These are phyloP conservation scores for Rhodomyrtus psidioides DNA, from an alignment of 441 rosid genomes.

Conservation along the genomic window DNA sequence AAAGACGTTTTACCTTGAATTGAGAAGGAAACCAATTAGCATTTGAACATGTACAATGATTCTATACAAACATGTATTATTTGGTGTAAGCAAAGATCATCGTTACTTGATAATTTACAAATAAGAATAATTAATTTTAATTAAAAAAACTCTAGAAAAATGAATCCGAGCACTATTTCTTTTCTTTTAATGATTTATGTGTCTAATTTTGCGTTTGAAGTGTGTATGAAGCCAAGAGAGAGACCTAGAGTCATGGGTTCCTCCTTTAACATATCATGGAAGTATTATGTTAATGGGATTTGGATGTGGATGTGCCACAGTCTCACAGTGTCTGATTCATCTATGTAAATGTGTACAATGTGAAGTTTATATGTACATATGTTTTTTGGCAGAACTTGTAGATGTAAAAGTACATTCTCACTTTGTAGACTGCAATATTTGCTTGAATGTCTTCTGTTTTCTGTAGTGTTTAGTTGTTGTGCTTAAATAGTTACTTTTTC, in stretches of 20 bases:
- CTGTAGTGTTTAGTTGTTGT: not conserved
- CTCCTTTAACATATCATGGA: not conserved
- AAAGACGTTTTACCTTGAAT: not conserved
- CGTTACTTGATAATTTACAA: not conserved
- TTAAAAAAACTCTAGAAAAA: not conserved
- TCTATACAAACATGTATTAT: not conserved
- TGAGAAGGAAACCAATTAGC: not conserved
- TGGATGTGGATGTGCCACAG: not conserved
- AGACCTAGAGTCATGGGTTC: not conserved
- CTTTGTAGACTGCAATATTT: not conserved
- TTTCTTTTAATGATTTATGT: not conserved
- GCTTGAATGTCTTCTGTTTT: not conserved
- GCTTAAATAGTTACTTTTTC: not conserved
- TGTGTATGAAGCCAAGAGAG: not conserved
- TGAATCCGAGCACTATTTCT: not conserved
- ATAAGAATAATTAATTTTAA: not conserved
- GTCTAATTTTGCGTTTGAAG: not conserved
- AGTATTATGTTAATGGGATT: not conserved
- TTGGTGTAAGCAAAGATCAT: not conserved
- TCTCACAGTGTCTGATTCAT: not conserved
- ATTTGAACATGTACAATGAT: not conserved
- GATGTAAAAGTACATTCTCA: not conserved
- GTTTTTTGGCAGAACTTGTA: not conserved
- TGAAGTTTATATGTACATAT: not conserved
- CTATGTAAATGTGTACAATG: not conserved